Evolutionary conservation across 257 asterid species (phyloP).

Genomic region (Solanum chmielewskii): DNA sequence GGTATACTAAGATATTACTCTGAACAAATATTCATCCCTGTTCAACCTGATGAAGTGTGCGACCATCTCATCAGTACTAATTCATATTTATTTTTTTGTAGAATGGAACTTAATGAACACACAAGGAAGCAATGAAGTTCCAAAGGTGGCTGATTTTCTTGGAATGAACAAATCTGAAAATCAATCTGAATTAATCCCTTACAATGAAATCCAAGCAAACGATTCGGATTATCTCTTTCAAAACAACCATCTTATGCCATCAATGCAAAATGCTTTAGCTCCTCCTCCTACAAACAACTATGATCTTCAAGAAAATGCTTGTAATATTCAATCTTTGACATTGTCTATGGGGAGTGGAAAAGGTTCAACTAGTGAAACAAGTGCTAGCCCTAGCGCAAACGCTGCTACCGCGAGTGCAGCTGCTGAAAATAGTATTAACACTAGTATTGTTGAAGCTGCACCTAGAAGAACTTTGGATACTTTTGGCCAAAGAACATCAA

Average conservation of each 20-base stretch:
- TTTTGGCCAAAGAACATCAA: constrained; percentile 93
- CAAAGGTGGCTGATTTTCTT: constrained; percentile 70
- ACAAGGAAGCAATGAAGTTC: constrained; percentile 43
- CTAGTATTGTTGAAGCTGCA: constrained; percentile 50
- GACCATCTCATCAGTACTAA: background rate
- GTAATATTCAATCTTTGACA: constrained; percentile 60
- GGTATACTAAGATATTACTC: constrained; percentile 15
- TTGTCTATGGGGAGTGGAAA: constrained; percentile 76
- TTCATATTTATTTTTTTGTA: background rate
- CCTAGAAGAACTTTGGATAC: constrained; percentile 70
- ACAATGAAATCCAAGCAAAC: constrained; percentile 37
- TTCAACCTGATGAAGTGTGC: background rate
- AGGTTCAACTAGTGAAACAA: constrained; percentile 34
- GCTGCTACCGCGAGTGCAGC: constrained; percentile 9
- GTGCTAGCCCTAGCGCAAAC: constrained; percentile 1
- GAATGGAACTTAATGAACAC: constrained; percentile 57
- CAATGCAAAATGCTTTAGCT: constrained; percentile 21
- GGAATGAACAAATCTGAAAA: constrained; percentile 37
- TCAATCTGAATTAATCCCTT: constrained; percentile 37
- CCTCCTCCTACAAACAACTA: constrained; percentile 3
- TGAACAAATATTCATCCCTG: background rate
- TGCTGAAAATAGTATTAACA: constrained; percentile 34
- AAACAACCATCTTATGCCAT: constrained; percentile 27
- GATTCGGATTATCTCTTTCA: constrained; percentile 41
- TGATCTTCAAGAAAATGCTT: constrained; percentile 41